These are phyloP conservation scores for Corylus heterophylla DNA, from an alignment of 306 rosid genomes.

Conservation along the genomic window DNA sequence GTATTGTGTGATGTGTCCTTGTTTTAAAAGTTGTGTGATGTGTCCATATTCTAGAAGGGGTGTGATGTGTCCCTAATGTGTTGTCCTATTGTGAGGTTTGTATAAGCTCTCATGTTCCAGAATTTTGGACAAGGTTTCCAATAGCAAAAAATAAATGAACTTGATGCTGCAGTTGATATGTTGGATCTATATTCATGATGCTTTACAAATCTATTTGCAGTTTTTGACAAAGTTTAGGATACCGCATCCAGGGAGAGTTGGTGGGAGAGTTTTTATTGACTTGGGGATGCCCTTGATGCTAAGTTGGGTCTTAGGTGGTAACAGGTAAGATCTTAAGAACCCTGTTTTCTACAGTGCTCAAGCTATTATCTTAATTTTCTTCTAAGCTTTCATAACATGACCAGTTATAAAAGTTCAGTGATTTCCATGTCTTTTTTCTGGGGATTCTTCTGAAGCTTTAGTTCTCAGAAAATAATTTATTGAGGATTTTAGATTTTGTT, in stretches of 20 bases:
- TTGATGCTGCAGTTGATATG: slow-evolving; percentile 5
- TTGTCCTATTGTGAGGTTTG: too few relatives aligned
- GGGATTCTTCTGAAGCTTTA: background rate
- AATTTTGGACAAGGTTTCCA: background rate
- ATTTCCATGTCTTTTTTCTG: background rate
- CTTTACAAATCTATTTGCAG: slow-evolving; percentile 38
- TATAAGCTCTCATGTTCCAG: too few relatives aligned
- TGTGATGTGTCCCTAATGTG: too few relatives aligned
- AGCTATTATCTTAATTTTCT: slow-evolving; percentile 17
- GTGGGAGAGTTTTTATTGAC: slow-evolving; percentile 81
- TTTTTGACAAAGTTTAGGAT: slow-evolving; percentile 84
- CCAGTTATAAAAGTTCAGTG: background rate
- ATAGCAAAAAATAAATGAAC: slow-evolving; percentile 19
- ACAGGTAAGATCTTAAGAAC: slow-evolving; percentile 54
- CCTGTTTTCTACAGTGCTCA: slow-evolving; percentile 18
- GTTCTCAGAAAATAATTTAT: background rate
- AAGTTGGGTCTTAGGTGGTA: slow-evolving; percentile 96
- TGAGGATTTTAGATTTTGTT: background rate
- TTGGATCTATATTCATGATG: slow-evolving; percentile 7
- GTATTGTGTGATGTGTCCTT: too few relatives aligned
- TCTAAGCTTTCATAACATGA: background rate
- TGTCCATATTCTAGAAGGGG: too few relatives aligned
- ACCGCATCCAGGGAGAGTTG: slow-evolving; percentile 95
- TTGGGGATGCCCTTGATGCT: slow-evolving; percentile 87
- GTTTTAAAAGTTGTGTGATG: too few relatives aligned